Evolutionary conservation across 2,329 filamentous ascomycete genomes (phyloP).

Genomic region (Ceratocystis diversiconidia): DNA sequence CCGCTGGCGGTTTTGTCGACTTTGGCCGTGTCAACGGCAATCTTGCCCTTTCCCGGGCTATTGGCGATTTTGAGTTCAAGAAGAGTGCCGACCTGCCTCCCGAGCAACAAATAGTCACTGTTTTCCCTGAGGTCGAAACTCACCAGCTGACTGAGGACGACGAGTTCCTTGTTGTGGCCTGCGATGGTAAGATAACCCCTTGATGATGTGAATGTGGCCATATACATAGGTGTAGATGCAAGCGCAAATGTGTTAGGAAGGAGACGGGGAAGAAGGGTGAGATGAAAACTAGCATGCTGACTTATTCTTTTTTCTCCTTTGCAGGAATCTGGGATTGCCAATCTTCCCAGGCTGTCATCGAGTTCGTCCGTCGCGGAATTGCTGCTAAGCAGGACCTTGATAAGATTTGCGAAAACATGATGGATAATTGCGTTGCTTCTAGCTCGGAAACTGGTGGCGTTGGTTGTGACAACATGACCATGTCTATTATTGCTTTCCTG

Average conservation of each 20-base stretch:
- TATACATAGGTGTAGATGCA: no score
- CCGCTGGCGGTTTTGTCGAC: conserved; percentile 93
- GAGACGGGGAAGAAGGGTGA: not conserved
- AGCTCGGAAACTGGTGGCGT: conserved; percentile 97
- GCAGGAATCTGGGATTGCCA: conserved; percentile 99
- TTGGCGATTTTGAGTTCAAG: conserved; percentile 99
- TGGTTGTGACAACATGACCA: conserved; percentile 99
- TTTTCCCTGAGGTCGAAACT: conserved; percentile 82
- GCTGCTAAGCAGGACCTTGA: conserved; percentile 89
- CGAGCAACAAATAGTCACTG: conserved; percentile 98
- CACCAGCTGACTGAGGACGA: conserved; percentile 88
- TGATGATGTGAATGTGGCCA: not conserved
- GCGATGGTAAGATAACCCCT: conserved; percentile 53
- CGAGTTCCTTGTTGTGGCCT: conserved; percentile 86
- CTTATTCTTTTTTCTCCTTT: not conserved
- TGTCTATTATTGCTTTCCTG: conserved; percentile 78
- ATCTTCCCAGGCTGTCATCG: conserved; percentile 90
- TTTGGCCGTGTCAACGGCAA: conserved; percentile 98
- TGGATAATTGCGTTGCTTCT: conserved; percentile 97
- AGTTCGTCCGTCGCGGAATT: conserved; percentile 93
- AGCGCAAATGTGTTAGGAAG: not conserved
- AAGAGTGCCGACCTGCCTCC: conserved; percentile 93
- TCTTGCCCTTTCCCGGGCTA: conserved; percentile 86
- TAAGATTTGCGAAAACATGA: conserved; percentile 98
- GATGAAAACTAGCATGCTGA: not conserved